phyloP scores from a whole-genome alignment of 148 eudicot genomes.

The Vaccinium corymbosum region DNA sequence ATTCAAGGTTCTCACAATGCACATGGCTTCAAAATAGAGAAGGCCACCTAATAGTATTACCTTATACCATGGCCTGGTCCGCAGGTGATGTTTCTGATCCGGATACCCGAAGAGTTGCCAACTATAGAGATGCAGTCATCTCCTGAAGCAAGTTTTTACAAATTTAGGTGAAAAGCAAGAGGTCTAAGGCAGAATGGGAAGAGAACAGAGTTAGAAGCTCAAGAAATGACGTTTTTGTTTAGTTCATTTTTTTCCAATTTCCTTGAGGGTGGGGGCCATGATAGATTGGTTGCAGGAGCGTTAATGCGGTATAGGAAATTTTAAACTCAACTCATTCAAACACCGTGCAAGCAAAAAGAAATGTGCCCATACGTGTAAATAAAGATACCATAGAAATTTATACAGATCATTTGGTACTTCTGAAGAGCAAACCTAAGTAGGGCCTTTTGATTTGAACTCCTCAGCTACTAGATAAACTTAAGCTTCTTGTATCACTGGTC shows the following conservation, averaged over 20 bases:
- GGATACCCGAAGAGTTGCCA: constrained; percentile 61
- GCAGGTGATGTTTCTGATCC: constrained; percentile 46
- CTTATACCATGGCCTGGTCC: constrained; percentile 99
- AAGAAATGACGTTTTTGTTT: not conserved
- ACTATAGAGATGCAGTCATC: constrained; percentile 94
- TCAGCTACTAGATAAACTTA: not conserved
- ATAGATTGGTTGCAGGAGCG: not conserved
- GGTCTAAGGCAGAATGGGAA: not conserved
- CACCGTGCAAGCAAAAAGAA: not conserved
- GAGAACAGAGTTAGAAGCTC: not conserved
- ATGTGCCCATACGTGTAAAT: not conserved
- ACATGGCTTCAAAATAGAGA: not conserved
- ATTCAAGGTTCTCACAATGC: constrained; percentile 4
- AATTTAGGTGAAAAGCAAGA: not conserved
- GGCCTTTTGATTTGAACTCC: not conserved
- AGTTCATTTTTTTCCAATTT: not conserved
- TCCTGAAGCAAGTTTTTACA: constrained; percentile 42
- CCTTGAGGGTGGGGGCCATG: not conserved
- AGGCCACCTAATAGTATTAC: constrained; percentile 29
- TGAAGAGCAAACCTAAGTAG: not conserved
- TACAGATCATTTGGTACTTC: not conserved
- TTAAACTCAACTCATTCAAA: not conserved
- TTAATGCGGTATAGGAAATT: not conserved
- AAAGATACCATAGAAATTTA: not conserved
- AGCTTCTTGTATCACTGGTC: not conserved